Evolutionary conservation across 2,329 filamentous ascomycete genomes (phyloP), one percentile per base, ranked within the genome.

Genomic region (Diaporthe sp.): DNA sequence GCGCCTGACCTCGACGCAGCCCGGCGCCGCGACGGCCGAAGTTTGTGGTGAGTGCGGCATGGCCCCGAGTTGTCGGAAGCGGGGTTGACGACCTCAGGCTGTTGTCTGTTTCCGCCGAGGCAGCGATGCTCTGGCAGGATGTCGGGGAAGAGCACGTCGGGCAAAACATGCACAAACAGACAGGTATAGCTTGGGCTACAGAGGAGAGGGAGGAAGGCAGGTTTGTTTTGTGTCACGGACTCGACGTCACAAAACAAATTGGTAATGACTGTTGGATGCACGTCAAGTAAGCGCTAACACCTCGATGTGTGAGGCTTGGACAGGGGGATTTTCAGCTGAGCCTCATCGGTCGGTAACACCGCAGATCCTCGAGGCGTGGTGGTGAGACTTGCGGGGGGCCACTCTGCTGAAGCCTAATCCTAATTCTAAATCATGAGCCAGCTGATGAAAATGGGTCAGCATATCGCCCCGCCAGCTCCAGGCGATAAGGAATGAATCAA

Each of bases 251-350:
- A 64, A 72, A 42, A 35, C 45, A 33, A 30, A 55, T 55, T 72
- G 57, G 45, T 52, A 30, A 68, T 54, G 42, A 40, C 28, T 60
- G 47, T 30, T 50, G 68, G 54, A 40, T 71, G 57, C 72, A 74
- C 38, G 67, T 55, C 66, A 60, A 52, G 74, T 76, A 74, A 76
- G 74, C 74, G 70, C 74, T 76, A 76, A 50, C 17, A 69, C 19
- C 54, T 40, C 42, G 17, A 52, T 52, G 9, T 42, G 54, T 72
- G 74, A 74, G 74, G 74, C 74, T 73, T 68, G 74, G 74, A 17
- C 70, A 73, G 74, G 74, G 47, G 40, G 33, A 54, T 69, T 73
- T 73, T 75, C 74, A 75, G 70, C 74, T 75, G 70, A 75, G 74
- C 74, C 74, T 73, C 70, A 75, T 68, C 58, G 52, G 40, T 71